These are phyloP conservation scores for Sextonia rubra DNA, from an alignment of 164 flowering plant genomes.

Conservation along the genomic window DNA sequence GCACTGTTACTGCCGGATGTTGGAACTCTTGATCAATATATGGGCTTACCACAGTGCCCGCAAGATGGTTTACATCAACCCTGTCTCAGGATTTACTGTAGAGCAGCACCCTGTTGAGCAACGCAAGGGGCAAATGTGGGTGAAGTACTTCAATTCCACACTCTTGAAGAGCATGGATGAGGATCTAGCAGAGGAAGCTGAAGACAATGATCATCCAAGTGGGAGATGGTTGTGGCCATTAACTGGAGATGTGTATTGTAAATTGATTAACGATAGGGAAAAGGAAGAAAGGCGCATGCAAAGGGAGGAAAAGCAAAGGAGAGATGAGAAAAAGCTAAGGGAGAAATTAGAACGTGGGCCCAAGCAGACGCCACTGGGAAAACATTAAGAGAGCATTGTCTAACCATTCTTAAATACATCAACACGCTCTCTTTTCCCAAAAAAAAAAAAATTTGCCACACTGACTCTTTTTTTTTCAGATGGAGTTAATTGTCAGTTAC, in stretches of 20 bases:
- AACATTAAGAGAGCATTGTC: conserved; percentile 5
- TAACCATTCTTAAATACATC: background rate
- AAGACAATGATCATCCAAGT: conserved; percentile 58
- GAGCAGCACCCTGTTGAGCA: conserved; percentile 84
- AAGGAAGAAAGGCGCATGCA: conserved; percentile 78
- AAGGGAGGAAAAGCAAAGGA: conserved; percentile 94
- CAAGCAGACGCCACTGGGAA: conserved; percentile 73
- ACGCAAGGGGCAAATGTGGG: conserved; percentile 74
- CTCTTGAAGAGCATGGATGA: conserved; percentile 93
- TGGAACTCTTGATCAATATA: conserved; percentile 84
- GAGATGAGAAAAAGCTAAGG: conserved; percentile 54
- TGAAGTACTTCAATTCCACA: conserved; percentile 66
- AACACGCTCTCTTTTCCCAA: background rate
- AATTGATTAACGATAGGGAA: conserved; percentile 87
- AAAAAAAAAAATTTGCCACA: background rate
- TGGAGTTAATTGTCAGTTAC: background rate
- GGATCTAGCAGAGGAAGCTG: conserved; percentile 94
- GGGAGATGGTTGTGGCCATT: conserved; percentile 87
- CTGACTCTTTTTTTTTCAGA: background rate
- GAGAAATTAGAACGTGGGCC: conserved; percentile 74
- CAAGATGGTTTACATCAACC: conserved; percentile 80
- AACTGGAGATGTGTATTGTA: conserved; percentile 95
- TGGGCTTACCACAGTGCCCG: conserved; percentile 97
- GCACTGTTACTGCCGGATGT: conserved; percentile 82
- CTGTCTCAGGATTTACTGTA: conserved; percentile 54